Evolutionary conservation across 352 stramenopile genomes (phyloP), one percentile per base, ranked within the genome.

Genomic region (Pythium dissotocum): DNA sequence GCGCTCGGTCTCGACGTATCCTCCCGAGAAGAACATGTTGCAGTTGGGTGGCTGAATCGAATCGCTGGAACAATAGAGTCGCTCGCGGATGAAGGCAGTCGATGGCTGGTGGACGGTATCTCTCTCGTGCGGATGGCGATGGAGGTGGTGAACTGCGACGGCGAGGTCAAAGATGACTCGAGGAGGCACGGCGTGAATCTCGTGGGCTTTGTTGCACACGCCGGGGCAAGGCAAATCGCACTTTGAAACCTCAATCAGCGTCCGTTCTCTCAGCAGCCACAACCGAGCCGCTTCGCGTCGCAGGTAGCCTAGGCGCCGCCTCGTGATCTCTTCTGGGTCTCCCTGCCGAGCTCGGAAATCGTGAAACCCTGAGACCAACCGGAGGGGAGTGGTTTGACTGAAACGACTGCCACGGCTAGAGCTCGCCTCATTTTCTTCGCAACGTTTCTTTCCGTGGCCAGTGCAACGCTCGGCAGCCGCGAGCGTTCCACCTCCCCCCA

Each of bases 21-120:
- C 78, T 63, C 78, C 88, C 24, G 82, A 78, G 62, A 90, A 93
- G 63, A 93, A 93, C 82, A 93, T 90, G 16, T 28, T 30, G 26
- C 35, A 14, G 24, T 30, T 61, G 21, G 18, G 36, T 12, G 40
- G 36, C 12, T 44, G 36, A 42, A 21, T 9, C n/a, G 38, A 12
- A 35, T 33, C 32, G 28, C 21, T 63, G 4, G 38, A n/a, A 65
- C 10, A 12, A 16, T 53, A 14, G 48, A 33, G 36, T 24, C 21
- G 21, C 21, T 42, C 21, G 2, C 24, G 16, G 49, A 57, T 26
- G 21, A 30, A 30, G 4, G 24, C 7, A 18, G 21, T 44, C 32
- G 54, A 48, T 1, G 32, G 36, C 36, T 44, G 12, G 36, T 18
- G 12, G 6, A 14, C 16, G 36, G 36, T 44, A 44, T 5, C 36